phyloP scores from a whole-genome alignment of 2,329 filamentous ascomycete species.

The Ophiobolus disseminans region DNA sequence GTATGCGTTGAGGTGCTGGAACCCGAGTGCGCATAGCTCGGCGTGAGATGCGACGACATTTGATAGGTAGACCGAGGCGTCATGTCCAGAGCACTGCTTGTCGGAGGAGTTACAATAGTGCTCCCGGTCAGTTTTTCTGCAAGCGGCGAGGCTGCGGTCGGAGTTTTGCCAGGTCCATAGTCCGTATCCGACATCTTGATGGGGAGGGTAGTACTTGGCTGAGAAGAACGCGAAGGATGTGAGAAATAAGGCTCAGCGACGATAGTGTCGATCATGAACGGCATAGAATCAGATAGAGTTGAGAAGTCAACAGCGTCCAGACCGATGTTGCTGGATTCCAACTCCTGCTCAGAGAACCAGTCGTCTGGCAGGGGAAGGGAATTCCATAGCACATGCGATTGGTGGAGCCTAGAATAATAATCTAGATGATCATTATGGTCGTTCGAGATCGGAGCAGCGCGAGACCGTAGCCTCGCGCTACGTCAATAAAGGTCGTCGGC shows the following conservation, averaged over 20 bases:
- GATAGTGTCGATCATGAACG: background rate
- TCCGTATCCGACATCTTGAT: too few relatives aligned
- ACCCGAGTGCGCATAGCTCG: too few relatives aligned
- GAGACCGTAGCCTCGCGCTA: slow-evolving; percentile 9
- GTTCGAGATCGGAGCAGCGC: slow-evolving; percentile 9
- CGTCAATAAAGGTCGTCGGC: background rate
- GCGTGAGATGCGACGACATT: too few relatives aligned
- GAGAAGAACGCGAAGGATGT: too few relatives aligned
- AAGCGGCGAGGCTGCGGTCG: too few relatives aligned
- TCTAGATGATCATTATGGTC: slow-evolving; percentile 11
- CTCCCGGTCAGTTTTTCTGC: too few relatives aligned
- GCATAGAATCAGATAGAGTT: background rate
- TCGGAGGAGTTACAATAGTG: too few relatives aligned
- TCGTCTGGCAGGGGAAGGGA: background rate
- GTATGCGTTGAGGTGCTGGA: too few relatives aligned
- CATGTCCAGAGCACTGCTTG: too few relatives aligned
- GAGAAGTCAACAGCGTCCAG: background rate
- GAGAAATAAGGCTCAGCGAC: background rate
- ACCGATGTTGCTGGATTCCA: slow-evolving; percentile 1
- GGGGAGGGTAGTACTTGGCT: too few relatives aligned
- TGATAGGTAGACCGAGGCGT: too few relatives aligned
- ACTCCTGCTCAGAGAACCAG: background rate
- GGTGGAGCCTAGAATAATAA: slow-evolving; percentile 1
- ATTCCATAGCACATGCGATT: slow-evolving; percentile 1
- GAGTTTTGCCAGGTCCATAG: too few relatives aligned